These are phyloP conservation scores for Rhizopogon parksii DNA, from an alignment of 1,284 basidiomycete genomes.

Conservation along the genomic window DNA sequence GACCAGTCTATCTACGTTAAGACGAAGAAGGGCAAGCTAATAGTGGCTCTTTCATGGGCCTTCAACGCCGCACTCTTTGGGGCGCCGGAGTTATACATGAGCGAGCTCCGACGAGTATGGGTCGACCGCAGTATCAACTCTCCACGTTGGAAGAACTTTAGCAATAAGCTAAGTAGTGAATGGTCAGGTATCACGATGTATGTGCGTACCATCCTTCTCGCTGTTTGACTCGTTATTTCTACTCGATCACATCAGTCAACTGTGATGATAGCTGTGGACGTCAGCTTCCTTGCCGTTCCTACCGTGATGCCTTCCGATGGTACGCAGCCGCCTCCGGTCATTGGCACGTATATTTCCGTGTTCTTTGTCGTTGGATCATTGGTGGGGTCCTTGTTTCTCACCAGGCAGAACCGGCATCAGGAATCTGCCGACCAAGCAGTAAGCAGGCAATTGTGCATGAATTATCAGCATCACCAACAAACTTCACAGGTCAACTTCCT, in stretches of 20 bases:
- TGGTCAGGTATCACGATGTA: slow-evolving; percentile 8
- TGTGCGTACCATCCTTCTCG: slow-evolving; percentile 2
- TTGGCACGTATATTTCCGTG: slow-evolving; percentile 4
- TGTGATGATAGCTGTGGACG: slow-evolving; percentile 8
- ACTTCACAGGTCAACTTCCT: background rate
- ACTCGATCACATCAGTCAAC: slow-evolving; percentile 1
- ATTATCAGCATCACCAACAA: background rate
- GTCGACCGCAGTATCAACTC: slow-evolving; percentile 6
- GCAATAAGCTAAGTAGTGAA: slow-evolving; percentile 3
- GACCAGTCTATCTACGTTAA: slow-evolving; percentile 28
- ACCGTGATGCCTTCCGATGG: background rate
- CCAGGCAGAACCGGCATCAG: slow-evolving; percentile 1
- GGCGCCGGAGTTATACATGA: slow-evolving; percentile 5
- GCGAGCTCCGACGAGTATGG: slow-evolving; percentile 9
- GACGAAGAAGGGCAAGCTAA: slow-evolving; percentile 8
- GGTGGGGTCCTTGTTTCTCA: slow-evolving; percentile 6
- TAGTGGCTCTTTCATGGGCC: slow-evolving; percentile 12
- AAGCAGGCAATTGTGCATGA: background rate
- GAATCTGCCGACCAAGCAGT: slow-evolving; percentile 6
- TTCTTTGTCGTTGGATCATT: slow-evolving; percentile 5
- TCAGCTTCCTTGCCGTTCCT: slow-evolving; percentile 8
- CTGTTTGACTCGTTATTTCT: background rate
- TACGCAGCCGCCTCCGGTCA: too few species aligned
- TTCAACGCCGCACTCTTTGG: slow-evolving; percentile 7
- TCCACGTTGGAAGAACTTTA: slow-evolving; percentile 8